Evolutionary conservation across 2,329 filamentous ascomycete genomes (phyloP).

Genomic region (Cryphonectria radicalis): DNA sequence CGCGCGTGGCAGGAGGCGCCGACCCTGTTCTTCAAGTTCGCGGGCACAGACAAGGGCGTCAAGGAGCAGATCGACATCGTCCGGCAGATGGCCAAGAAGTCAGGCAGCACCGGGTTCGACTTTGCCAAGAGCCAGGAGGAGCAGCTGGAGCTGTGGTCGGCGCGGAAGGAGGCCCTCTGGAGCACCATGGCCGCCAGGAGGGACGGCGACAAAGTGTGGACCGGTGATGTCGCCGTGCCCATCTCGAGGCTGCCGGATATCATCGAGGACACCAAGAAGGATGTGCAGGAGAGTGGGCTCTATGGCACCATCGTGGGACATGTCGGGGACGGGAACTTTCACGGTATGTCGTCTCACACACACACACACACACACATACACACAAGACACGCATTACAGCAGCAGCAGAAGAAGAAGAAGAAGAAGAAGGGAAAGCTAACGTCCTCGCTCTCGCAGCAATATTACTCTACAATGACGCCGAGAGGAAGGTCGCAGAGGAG

Average conservation of each 20-base stretch:
- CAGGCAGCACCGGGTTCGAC: conserved; percentile 72
- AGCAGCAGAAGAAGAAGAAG: neutral
- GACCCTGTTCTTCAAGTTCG: conserved; percentile 85
- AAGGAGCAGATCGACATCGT: conserved; percentile 79
- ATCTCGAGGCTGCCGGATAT: conserved; percentile 62
- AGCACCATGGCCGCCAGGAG: conserved; percentile 60
- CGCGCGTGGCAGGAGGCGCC: conserved; percentile 73
- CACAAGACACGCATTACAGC: neutral
- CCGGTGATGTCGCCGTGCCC: conserved; percentile 71
- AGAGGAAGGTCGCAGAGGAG: conserved; percentile 68
- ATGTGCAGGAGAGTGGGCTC: conserved; percentile 48
- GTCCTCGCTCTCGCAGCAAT: conserved; percentile 43
- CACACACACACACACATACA: conserved; percentile 22
- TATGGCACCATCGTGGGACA: conserved; percentile 67
- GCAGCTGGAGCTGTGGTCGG: conserved; percentile 71
- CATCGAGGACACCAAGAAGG: conserved; percentile 40
- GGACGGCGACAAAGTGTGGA: conserved; percentile 62
- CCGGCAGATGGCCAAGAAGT: conserved; percentile 61
- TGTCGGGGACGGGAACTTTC: conserved; percentile 80
- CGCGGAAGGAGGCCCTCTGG: conserved; percentile 51
- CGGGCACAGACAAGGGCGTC: conserved; percentile 69
- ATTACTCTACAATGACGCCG: conserved; percentile 64
- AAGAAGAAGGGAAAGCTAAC: neutral
- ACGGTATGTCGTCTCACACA: conserved; percentile 40
- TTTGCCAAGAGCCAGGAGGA: conserved; percentile 74